Conservation (phyloP, 371 early-diverging fungal genomes). For the Mortierella sp. region DNA sequence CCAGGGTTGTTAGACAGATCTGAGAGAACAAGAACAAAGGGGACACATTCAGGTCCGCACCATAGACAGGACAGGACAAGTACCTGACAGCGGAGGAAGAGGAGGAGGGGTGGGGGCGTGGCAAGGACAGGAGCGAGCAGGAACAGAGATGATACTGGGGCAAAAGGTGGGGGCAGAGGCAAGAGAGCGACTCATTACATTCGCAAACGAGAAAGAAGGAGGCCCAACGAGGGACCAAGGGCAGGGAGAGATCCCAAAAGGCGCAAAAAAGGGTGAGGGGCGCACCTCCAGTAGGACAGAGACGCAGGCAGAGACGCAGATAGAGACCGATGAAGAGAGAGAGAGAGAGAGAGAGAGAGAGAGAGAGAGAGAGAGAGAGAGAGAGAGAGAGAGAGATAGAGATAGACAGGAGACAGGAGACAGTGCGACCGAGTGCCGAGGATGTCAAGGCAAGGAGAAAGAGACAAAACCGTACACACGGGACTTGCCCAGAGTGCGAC, state of each 20-base stretch:
- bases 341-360: conserved; percentile 3
- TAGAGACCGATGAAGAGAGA: neutral
- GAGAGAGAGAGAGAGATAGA: neutral
- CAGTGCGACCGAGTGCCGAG: neutral
- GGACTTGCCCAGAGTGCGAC: neutral
- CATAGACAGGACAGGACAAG: too few species aligned
- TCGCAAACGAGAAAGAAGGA: too few species aligned
- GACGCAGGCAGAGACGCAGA: neutral
- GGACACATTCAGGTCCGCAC: too few species aligned
- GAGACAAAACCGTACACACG: neutral
- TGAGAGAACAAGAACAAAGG: too few species aligned
- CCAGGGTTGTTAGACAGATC: too few species aligned
- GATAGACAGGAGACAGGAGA: neutral
- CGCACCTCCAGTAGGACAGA: neutral
- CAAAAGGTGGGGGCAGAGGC: too few species aligned
- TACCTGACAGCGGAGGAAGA: too few species aligned
- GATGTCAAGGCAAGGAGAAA: neutral
- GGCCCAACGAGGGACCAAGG: neutral
- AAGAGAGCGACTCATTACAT: too few species aligned
- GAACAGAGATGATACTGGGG: too few species aligned
- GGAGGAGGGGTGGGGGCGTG: too few species aligned
- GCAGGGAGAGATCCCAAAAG: neutral
- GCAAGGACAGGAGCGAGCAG: too few species aligned
- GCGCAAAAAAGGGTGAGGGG: neutral
- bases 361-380: neutral